A percentile compares a stretch with the other conserved stretches of the same genome.
phyloP scores from a whole-genome alignment of 371 early-diverging fungal genomes.

The Globomyces sp. region DNA sequence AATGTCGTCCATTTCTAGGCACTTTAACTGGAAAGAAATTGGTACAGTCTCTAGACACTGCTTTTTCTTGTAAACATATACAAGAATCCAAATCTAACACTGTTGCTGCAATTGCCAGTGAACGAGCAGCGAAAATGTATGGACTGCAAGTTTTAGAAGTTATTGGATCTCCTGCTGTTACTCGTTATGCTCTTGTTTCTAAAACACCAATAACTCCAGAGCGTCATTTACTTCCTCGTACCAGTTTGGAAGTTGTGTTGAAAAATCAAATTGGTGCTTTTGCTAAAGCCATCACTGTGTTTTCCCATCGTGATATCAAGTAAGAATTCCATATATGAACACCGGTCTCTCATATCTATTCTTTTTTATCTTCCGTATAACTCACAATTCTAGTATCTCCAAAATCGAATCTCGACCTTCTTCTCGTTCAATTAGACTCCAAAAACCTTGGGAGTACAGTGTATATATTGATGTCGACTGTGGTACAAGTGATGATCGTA shows the following conservation, averaged over 20 bases:
- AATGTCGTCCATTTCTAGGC: slow-evolving; percentile 26
- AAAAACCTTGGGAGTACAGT: slow-evolving; percentile 33
- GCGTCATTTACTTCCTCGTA: slow-evolving; percentile 26
- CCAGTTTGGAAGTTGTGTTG: slow-evolving; percentile 24
- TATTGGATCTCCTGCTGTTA: slow-evolving; percentile 25
- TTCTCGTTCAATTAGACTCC: slow-evolving; percentile 24
- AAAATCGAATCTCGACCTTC: slow-evolving; percentile 33
- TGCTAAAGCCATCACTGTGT: slow-evolving; percentile 23
- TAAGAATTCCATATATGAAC: neutral
- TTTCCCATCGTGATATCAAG: slow-evolving; percentile 33
- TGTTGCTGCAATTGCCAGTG: slow-evolving; percentile 27
- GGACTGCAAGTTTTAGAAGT: slow-evolving; percentile 20
- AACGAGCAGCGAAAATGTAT: slow-evolving; percentile 25
- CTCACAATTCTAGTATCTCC: slow-evolving; percentile 21
- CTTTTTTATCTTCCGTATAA: too few species aligned
- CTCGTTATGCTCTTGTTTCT: slow-evolving; percentile 30
- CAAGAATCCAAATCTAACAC: neutral
- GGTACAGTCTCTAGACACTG: slow-evolving; percentile 27
- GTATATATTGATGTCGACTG: slow-evolving; percentile 35
- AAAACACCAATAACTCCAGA: slow-evolving; percentile 23
- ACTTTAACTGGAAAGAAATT: slow-evolving; percentile 9
- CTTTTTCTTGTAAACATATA: slow-evolving; percentile 12
- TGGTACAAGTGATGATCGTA: slow-evolving; percentile 10
- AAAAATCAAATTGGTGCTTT: slow-evolving; percentile 30
- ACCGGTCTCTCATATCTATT: too few species aligned